Evolutionary conservation across 2,329 filamentous ascomycete species (phyloP).

Genomic region (Hirsutella minnesotensis): DNA sequence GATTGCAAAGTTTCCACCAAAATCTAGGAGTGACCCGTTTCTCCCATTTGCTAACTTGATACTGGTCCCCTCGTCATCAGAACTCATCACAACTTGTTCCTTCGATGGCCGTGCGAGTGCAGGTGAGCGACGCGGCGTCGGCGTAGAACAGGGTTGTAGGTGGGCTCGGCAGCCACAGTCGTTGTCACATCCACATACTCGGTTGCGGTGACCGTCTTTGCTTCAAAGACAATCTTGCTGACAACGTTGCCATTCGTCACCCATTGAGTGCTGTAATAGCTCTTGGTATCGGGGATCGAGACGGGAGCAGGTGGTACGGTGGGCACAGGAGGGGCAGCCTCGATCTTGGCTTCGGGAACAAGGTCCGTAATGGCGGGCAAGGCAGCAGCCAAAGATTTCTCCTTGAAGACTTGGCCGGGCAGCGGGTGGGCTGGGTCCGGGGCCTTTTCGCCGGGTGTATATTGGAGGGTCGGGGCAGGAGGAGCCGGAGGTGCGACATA

Average conservation of each 20-base stretch:
- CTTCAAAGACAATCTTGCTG: constrained; percentile 44
- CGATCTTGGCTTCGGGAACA: neutral
- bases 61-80: neutral
- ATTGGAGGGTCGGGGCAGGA: constrained; percentile 12
- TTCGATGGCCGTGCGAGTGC: constrained; percentile 26
- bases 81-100: constrained; percentile 10
- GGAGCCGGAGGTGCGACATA: neutral
- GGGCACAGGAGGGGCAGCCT: constrained; percentile 4
- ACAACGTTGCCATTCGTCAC: constrained; percentile 37
- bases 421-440: constrained; percentile 20
- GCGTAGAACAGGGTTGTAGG: constrained; percentile 5
- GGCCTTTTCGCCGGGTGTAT: constrained; percentile 22
- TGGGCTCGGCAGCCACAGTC: constrained; percentile 16
- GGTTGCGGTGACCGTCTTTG: constrained; percentile 42
- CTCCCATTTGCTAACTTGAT: constrained; percentile 4
- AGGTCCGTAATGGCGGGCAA: constrained; percentile 3
- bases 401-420: constrained; percentile 32
- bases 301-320: constrained; percentile 5
- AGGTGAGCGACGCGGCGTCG: constrained; percentile 21
- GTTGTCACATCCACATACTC: constrained; percentile 28
- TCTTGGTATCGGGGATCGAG: constrained; percentile 16
- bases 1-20: constrained; percentile 12
- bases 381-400: constrained; percentile 10
- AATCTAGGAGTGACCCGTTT: constrained; percentile 9
- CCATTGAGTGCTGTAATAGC: constrained; percentile 37